Base-by-base conservation (phyloP, 176 grass and related monocot species). In the Ananas comosus region DNA sequence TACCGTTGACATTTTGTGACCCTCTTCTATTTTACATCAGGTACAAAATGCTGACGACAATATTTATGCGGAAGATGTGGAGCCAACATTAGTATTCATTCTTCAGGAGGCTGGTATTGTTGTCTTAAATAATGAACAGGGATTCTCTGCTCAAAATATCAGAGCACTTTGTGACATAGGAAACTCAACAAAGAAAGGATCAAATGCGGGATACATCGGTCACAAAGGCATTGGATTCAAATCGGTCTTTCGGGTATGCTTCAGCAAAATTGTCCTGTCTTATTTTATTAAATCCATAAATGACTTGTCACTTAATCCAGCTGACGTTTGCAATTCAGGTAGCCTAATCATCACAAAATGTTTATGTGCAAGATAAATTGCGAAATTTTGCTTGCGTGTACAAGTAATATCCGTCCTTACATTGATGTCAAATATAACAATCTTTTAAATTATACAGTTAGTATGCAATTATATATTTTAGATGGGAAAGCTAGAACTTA, bases 141-240 rank as follows among this genome's bases (percentile, higher is more conserved):
- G 93, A 21, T 97, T 97, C 72, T 85, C 81, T 59, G 84, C 89
- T 77, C 78, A 90, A 52, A 92, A 97, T 64, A 97, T 97, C 67
- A 90, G 86, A 83, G 93, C 93, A 67, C 89, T 97, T 76, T 97
- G 93, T 71, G 93, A 97, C 66, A 75, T 97, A 83, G 93, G 89
- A 49, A 92, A 87, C 79, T 97, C 93, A 27, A 97, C 93, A 76
- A 97, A 97, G 83, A 97, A 90, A 86, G 84, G 86, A 83, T 85
- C 86, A 48, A 81, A 74, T 72, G 72, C 63, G 70, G 93, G 93
- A 77, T 97, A 97, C 83, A 97, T 97, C 76, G 93, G 93, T 64
- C 88, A 92, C 51, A 97, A 92, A 79, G 93, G 93, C 53, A 97
- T 97, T 80, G 93, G 93, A 48, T 97, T 97, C 75, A 97, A 97